These are phyloP conservation scores for Akanthomyces muscarius DNA, from an alignment of 2,329 filamentous ascomycete genomes.

Conservation along the genomic window DNA sequence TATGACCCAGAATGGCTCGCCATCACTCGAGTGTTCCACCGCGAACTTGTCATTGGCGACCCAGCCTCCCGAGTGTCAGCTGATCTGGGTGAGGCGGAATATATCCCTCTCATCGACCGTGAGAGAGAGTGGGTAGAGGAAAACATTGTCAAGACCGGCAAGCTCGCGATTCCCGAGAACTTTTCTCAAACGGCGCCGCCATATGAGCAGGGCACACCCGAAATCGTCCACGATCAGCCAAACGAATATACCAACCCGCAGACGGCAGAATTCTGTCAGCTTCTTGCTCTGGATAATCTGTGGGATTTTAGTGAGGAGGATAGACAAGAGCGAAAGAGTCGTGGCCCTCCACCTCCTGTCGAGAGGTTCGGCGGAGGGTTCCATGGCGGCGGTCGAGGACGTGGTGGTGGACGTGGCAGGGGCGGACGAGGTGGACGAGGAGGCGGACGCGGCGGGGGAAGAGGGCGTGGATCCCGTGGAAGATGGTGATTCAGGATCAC, in stretches of 20 bases:
- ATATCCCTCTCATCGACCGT: conserved; percentile 62
- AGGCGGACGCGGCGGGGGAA: neutral
- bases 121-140: conserved; percentile 78
- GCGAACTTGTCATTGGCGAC: conserved; percentile 61
- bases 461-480: conserved; percentile 7
- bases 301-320: conserved; percentile 73
- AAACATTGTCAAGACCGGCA: conserved; percentile 60
- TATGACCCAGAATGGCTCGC: conserved; percentile 97
- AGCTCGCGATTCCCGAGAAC: conserved; percentile 69
- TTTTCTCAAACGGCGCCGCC: conserved; percentile 73
- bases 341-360: conserved; percentile 50
- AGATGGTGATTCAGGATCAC: neutral
- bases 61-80: conserved; percentile 47
- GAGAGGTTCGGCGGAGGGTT: conserved; percentile 34
- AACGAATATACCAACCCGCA: conserved; percentile 84
- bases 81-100: conserved; percentile 65
- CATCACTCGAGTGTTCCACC: conserved; percentile 78
- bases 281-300: conserved; percentile 72
- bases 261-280: conserved; percentile 73
- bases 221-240: conserved; percentile 60
- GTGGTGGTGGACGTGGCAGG: conserved; percentile 28
- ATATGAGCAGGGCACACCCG: conserved; percentile 55
- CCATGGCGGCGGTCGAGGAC: conserved; percentile 34
- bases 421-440: conserved; percentile 16
- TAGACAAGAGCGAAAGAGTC: conserved; percentile 52